Percentiles rank a stretch among this genome's conserved stretches.
Evolutionary conservation across 176 grass and related monocot genomes (phyloP).

Genomic region (Carex kokanica): DNA sequence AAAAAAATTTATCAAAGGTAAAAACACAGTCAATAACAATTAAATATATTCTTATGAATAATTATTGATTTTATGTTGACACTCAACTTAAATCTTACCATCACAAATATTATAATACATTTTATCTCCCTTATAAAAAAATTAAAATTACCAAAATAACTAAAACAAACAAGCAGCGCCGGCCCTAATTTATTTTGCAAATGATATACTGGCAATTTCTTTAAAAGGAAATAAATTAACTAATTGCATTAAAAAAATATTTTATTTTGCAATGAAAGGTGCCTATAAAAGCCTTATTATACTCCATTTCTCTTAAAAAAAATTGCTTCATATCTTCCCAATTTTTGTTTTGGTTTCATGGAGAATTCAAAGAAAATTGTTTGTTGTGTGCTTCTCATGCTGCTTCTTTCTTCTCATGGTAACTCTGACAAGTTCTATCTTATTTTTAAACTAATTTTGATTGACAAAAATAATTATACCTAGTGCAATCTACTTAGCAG

Average conservation of each 20-base stretch:
- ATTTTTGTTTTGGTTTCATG: not conserved
- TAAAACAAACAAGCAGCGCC: no score
- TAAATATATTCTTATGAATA: no score
- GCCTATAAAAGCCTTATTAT: not conserved
- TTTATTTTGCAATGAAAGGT: not conserved
- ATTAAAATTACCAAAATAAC: no score
- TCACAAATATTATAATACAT: no score
- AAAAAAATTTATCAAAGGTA: no score
- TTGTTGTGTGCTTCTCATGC: not conserved
- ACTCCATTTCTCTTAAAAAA: not conserved
- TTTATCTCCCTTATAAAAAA: no score
- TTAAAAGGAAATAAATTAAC: no score
- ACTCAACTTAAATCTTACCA: no score
- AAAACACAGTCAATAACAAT: no score
- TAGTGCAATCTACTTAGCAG: not conserved
- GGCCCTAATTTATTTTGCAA: no score
- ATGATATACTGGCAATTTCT: no score
- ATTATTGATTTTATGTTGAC: no score
- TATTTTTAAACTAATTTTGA: not conserved
- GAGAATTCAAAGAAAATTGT: not conserved
- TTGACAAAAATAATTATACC: not conserved
- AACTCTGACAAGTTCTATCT: not conserved
- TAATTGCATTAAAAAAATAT: not conserved
- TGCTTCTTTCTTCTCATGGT: slow-evolving; percentile 3
- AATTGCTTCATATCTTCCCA: not conserved